Conservation (phyloP, 176 grass and related monocot genomes). For the Miscanthus lutarioriparius region DNA sequence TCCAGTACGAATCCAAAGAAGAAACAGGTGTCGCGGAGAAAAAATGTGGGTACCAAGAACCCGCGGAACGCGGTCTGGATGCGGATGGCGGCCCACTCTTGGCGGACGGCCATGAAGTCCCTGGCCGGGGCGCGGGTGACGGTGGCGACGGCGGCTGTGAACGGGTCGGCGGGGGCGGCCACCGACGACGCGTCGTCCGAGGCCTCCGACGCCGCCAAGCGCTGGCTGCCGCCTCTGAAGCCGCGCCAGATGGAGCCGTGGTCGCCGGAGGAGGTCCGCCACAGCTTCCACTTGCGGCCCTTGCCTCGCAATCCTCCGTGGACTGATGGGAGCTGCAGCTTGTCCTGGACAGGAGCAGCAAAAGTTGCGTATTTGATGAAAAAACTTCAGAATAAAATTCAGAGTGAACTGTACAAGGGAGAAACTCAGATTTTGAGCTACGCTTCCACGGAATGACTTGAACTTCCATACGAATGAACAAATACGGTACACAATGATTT, state of each 20-base stretch:
- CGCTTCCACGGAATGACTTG: not conserved
- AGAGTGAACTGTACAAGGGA: not conserved
- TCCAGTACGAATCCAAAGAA: not conserved
- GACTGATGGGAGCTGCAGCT: conserved; percentile 16
- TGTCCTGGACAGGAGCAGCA: conserved; percentile 16
- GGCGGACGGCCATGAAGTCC: conserved; percentile 88
- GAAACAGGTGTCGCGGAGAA: not conserved
- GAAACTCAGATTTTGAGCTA: not conserved
- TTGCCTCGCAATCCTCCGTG: conserved; percentile 39
- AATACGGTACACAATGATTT: not conserved
- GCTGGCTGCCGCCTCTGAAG: conserved; percentile 44
- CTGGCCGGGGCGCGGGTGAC: conserved; percentile 76
- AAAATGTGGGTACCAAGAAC: conserved; percentile 60
- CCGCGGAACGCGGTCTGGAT: conserved; percentile 91
- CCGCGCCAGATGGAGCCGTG: conserved; percentile 50
- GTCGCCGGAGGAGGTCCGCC: conserved; percentile 72
- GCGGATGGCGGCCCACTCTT: conserved; percentile 86
- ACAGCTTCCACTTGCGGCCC: conserved; percentile 83
- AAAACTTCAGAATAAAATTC: not conserved
- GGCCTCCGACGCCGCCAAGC: conserved; percentile 53
- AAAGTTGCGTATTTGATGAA: not conserved
- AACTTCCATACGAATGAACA: not conserved
- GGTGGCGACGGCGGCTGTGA: conserved; percentile 63
- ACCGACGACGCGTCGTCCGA: conserved; percentile 66
- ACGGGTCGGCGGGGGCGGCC: conserved; percentile 51